A percentile compares a stretch with the other conserved stretches of the same genome.
Evolutionary conservation across 768 basidiomycete genomes (phyloP).

Genomic region (Amanita brunnescens): DNA sequence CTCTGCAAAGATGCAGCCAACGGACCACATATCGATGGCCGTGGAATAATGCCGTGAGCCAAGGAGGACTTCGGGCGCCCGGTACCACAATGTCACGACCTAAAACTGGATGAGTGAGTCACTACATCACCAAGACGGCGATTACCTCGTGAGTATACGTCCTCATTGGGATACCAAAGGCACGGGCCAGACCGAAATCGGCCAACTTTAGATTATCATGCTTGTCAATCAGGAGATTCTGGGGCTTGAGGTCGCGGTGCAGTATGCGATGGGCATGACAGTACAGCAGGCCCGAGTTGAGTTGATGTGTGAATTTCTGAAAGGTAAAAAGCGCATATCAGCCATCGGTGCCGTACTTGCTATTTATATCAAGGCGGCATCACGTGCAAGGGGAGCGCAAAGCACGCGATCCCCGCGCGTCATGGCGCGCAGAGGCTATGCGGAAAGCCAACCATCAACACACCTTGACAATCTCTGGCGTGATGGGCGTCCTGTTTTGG

Average conservation of each 20-base stretch:
- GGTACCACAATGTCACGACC: conserved; percentile 99
- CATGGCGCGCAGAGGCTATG: background rate
- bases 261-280: conserved; percentile 94
- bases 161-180: conserved; percentile 96
- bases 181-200: conserved; percentile 92
- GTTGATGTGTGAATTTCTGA: conserved; percentile 94
- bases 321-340: background rate
- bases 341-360: conserved; percentile 8
- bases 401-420: background rate
- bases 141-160: conserved; percentile 99
- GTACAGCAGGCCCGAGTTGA: conserved; percentile 84
- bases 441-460: conserved; percentile 8
- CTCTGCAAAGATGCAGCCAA: conserved; percentile 97
- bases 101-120: conserved; percentile 21
- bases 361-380: conserved; percentile 5
- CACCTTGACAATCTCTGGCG: conserved; percentile 74
- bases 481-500: conserved; percentile 61
- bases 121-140: conserved; percentile 5
- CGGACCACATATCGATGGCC: conserved; percentile 99
- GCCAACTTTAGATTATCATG: conserved; percentile 89
- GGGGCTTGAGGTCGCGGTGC: conserved; percentile 95
- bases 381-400: background rate
- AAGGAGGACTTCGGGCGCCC: conserved; percentile 93
- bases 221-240: conserved; percentile 90
- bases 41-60: conserved; percentile 96